Evolutionary conservation across 192 early-diverging fungal genomes (phyloP), one percentile per base, ranked within the genome.

Genomic region (Gryganskiella cystojenkinii): DNA sequence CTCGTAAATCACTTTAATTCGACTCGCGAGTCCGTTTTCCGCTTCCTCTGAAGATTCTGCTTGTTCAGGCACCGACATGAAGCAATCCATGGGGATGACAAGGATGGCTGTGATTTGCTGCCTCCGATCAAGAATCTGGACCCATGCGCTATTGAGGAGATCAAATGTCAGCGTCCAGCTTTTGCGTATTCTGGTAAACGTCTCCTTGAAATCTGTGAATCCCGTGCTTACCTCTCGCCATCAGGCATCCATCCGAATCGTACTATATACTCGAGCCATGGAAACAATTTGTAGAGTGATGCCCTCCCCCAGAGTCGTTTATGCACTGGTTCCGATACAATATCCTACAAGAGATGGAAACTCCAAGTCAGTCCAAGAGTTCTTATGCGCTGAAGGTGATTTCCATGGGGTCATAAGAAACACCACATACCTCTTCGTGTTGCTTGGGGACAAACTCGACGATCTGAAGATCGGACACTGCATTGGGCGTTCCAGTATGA

Each of bases 191-290:
- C 22, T 8, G 49, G 17, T 25, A 25, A 3, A 2, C 11, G 11
- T 4, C 7, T 25, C 4, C 27, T 24, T 14, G 25, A 17, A 31
- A 33, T 9, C 52, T 3, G 13, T 34, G 20, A 55, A 22, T 15
- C 6, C 28, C 25, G 19, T 22, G 24, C 35, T 52, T 80, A 89
- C 87, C 84, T 82, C 51, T 86, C 34, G 0, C 81, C 84, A 44
- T 85, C 76, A n/a, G 88, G 86, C 22, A 84, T 33, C 90, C 90
- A 92, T 0, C 88, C 90, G 55, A 87, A 84, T 19, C 90, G 69
- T 11, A 85, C 83, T 57, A 91, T 87, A 75, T 92, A 92, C 50
- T 92, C 90, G 28, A 81, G 62, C 90, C 90, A 92, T 10, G 90
- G 90, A 52, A 89, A 92, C 11, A 81, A 46, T 24, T 68, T 69